Evolutionary conservation across 75 land plant species (phyloP).

Genomic region (Azolla pinnata): DNA sequence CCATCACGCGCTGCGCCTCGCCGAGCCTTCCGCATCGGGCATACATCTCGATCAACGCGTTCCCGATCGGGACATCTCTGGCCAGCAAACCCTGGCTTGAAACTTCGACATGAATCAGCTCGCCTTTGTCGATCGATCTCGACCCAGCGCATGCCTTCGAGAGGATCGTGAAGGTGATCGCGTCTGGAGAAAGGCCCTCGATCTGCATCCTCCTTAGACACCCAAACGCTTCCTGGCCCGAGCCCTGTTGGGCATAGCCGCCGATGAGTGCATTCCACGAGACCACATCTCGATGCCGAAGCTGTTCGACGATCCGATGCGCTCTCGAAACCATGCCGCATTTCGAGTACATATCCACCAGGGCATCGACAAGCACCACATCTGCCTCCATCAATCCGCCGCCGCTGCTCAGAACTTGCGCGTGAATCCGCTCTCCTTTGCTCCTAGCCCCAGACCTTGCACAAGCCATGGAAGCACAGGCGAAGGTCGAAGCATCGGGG

Average conservation of each 20-base stretch:
- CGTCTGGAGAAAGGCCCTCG: slow-evolving; percentile 22
- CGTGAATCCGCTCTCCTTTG: neutral
- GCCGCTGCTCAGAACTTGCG: neutral
- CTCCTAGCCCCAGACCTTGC: neutral
- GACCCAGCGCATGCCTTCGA: slow-evolving; percentile 25
- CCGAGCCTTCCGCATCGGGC: slow-evolving; percentile 7
- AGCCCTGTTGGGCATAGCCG: slow-evolving; percentile 16
- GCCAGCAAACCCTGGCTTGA: neutral
- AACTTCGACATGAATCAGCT: neutral
- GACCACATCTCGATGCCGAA: slow-evolving; percentile 6
- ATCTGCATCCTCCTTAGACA: slow-evolving; percentile 16
- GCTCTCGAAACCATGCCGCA: slow-evolving; percentile 8
- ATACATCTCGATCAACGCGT: slow-evolving; percentile 21
- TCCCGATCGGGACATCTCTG: slow-evolving; percentile 3
- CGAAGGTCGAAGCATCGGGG: neutral
- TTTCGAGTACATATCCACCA: slow-evolving; percentile 18
- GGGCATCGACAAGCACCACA: neutral
- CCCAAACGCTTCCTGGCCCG: slow-evolving; percentile 5
- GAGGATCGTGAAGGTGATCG: slow-evolving; percentile 18
- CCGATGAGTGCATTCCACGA: slow-evolving; percentile 33
- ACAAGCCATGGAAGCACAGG: neutral
- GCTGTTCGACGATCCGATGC: slow-evolving; percentile 4
- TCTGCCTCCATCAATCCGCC: neutral
- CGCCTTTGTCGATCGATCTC: slow-evolving; percentile 17
- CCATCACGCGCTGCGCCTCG: slow-evolving; percentile 6